A percentile compares a stretch with the other conserved stretches of the same genome.
These are phyloP conservation scores for Cymodocea nodosa DNA, from an alignment of 116 monocot species.

Conservation along the genomic window DNA sequence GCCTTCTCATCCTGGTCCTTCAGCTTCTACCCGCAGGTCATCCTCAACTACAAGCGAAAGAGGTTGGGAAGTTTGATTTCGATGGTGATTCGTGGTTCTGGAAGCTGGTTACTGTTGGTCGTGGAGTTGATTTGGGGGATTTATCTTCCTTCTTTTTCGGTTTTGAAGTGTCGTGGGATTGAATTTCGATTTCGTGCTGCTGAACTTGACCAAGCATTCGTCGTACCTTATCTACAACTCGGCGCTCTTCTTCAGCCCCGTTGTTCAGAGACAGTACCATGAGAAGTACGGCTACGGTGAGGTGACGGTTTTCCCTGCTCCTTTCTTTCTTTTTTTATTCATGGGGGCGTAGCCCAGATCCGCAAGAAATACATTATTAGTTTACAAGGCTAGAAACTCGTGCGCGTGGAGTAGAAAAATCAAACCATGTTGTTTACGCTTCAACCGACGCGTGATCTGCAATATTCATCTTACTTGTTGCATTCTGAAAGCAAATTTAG, in stretches of 20 bases:
- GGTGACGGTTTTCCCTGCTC: conserved; percentile 18
- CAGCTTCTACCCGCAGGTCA: conserved; percentile 96
- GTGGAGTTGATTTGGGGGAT: not conserved
- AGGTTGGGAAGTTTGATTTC: conserved; percentile 31
- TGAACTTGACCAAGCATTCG: conserved; percentile 87
- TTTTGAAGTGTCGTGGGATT: conserved; percentile 80
- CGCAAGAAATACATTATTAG: too few species aligned
- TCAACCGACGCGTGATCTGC: too few species aligned
- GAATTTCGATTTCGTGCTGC: conserved; percentile 91
- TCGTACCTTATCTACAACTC: conserved; percentile 94
- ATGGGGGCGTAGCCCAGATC: too few species aligned
- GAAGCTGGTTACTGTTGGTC: conserved; percentile 2
- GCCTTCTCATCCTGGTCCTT: conserved; percentile 93
- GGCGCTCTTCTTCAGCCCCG: conserved; percentile 74
- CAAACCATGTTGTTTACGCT: not conserved
- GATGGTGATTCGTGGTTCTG: conserved; percentile 4
- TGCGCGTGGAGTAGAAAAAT: not conserved
- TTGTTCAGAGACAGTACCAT: conserved; percentile 72
- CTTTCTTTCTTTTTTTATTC: not conserved
- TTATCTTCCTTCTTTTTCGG: conserved; percentile 2
- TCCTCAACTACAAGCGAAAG: conserved; percentile 88
- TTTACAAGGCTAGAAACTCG: too few species aligned
- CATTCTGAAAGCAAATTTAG: too few species aligned
- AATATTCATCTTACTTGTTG: too few species aligned
- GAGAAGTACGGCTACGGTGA: conserved; percentile 65